Evolutionary conservation across 2,329 filamentous ascomycete species (phyloP).

Genomic region (Dactylellina haptotyla): DNA sequence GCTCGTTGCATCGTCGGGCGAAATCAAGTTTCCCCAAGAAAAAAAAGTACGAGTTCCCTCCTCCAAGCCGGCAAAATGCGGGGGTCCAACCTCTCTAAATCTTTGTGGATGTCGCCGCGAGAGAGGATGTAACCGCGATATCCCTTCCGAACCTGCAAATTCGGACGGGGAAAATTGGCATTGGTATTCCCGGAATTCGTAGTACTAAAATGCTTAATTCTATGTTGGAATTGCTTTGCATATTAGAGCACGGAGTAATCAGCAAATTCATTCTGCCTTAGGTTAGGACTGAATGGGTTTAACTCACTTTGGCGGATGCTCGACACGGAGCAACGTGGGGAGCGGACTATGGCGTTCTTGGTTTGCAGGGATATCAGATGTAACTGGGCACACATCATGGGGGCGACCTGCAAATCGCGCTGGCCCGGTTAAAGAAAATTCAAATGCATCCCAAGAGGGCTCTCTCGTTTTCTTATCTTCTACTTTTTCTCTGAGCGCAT

Average conservation of each 20-base stretch:
- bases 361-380: conserved; percentile 40
- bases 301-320: conserved; percentile 17
- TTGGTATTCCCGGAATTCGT: conserved; percentile 36
- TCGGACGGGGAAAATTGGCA: conserved; percentile 21
- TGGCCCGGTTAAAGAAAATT: conserved; percentile 30
- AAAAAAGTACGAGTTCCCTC: conserved; percentile 28
- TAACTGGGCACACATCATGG: conserved; percentile 40
- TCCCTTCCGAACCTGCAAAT: conserved; percentile 11
- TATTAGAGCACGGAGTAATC: conserved; percentile 31
- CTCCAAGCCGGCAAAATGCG: conserved; percentile 50
- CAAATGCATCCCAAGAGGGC: conserved; percentile 22
- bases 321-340: conserved; percentile 27
- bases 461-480: conserved; percentile 13
- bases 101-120: conserved; percentile 1
- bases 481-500: not conserved
- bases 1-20: conserved; percentile 10
- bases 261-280: conserved; percentile 25
- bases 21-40: conserved; percentile 49
- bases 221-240: conserved; percentile 37
- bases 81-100: conserved; percentile 36
- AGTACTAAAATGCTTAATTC: conserved; percentile 37
- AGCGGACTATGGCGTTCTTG: conserved; percentile 32
- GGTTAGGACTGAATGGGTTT: conserved; percentile 34
- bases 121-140: conserved; percentile 27
- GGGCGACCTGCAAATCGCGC: conserved; percentile 45